These are phyloP conservation scores for Penstemon eatonii DNA, from an alignment of 257 asterid genomes.

Conservation along the genomic window DNA sequence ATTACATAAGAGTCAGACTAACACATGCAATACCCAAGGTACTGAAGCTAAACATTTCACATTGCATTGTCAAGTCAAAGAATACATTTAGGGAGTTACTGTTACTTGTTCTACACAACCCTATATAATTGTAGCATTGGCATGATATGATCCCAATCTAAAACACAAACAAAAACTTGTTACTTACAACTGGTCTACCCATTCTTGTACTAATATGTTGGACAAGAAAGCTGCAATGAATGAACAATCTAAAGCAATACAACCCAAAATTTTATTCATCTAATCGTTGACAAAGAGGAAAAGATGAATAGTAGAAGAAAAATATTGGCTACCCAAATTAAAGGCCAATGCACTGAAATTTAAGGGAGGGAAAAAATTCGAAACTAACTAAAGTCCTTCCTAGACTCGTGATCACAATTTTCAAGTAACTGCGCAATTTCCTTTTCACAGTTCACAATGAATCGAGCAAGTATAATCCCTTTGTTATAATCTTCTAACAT, in stretches of 20 bases:
- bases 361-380: background rate
- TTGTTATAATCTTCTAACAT: conserved; percentile 1
- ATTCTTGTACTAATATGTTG: background rate
- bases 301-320: background rate
- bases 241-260: conserved; percentile 14
- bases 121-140: too few species aligned
- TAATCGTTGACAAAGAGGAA: background rate
- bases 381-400: background rate
- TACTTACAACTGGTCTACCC: background rate
- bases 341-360: background rate
- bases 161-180: too few species aligned
- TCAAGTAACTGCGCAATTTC: conserved; percentile 26
- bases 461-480: conserved; percentile 24
- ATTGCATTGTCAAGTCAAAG: too few species aligned
- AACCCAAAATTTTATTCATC: conserved; percentile 11
- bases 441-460: conserved; percentile 24
- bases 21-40: too few species aligned
- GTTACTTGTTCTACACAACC: too few species aligned
- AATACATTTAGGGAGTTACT: too few species aligned
- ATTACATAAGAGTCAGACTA: too few species aligned
- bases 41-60: too few species aligned
- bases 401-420: conserved; percentile 20
- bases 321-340: conserved; percentile 7
- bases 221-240: conserved; percentile 3
- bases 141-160: too few species aligned